These are phyloP conservation scores for Penicillium coprophilum DNA, from an alignment of 495 filamentous ascomycete species.

Conservation along the genomic window DNA sequence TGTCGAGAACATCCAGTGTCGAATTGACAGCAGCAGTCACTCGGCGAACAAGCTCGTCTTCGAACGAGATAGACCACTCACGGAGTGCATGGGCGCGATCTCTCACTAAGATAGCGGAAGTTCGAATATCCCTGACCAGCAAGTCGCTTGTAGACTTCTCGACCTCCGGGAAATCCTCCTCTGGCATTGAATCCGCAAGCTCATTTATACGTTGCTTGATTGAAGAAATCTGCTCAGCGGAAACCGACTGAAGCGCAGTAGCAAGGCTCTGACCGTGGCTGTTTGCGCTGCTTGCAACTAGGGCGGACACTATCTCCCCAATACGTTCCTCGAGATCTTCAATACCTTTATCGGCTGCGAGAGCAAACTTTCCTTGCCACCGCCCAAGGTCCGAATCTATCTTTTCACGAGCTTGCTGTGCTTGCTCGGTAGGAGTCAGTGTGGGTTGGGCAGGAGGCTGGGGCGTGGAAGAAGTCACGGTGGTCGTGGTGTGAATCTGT, in stretches of 20 bases:
- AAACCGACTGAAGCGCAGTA: conserved; percentile 64
- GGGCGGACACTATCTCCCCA: conserved; percentile 73
- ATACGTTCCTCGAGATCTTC: conserved; percentile 67
- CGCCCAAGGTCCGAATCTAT: conserved; percentile 73
- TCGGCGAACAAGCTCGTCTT: conserved; percentile 64
- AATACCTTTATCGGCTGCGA: conserved; percentile 76
- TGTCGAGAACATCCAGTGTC: conserved; percentile 78
- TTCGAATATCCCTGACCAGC: conserved; percentile 61
- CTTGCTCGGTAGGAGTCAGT: conserved; percentile 42
- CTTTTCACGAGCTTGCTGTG: conserved; percentile 59
- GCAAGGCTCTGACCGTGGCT: conserved; percentile 66
- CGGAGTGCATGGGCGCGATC: conserved; percentile 79
- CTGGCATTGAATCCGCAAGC: conserved; percentile 56
- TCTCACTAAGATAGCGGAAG: conserved; percentile 74
- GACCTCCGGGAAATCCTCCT: conserved; percentile 51
- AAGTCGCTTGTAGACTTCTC: conserved; percentile 61
- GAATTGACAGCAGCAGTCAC: conserved; percentile 74
- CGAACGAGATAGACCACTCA: conserved; percentile 72
- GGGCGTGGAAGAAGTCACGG: conserved; percentile 22
- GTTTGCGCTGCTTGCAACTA: conserved; percentile 63
- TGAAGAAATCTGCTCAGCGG: conserved; percentile 57
- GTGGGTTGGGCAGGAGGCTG: conserved; percentile 28
- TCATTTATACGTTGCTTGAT: conserved; percentile 68
- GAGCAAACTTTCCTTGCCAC: conserved; percentile 85
- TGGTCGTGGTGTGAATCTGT: conserved; percentile 19